Percentiles rank a stretch among this genome's conserved stretches.
Evolutionary conservation across 148 eudicot genomes (phyloP).

Genomic region (Vaccinium corymbosum): DNA sequence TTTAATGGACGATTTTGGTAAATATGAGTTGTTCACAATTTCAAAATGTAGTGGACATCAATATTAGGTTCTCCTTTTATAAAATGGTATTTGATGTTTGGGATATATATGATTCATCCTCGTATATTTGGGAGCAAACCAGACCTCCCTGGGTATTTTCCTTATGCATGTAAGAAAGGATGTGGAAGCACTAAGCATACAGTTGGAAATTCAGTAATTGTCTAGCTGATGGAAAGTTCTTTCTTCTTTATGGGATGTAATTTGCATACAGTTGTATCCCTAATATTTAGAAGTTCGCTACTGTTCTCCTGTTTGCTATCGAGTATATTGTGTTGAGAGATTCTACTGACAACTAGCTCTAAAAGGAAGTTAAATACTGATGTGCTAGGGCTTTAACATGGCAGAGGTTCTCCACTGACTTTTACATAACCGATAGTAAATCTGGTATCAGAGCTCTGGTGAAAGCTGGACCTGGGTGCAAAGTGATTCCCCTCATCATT

Average conservation of each 20-base stretch:
- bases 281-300: not conserved
- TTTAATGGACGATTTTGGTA: not conserved
- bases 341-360: not conserved
- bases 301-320: not conserved
- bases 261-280: not conserved
- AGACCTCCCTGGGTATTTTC: not conserved
- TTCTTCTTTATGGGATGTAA: not conserved
- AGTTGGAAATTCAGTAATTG: not conserved
- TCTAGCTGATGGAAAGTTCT: not conserved
- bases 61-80: not conserved
- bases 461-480: conserved; percentile 46
- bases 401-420: conserved; percentile 55
- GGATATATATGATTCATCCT: not conserved
- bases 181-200: not conserved
- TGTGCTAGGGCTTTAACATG: conserved; percentile 11
- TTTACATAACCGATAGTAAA: conserved; percentile 42
- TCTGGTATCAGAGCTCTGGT: conserved; percentile 49
- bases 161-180: not conserved
- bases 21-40: not conserved
- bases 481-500: conserved; percentile 35
- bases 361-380: conserved; percentile 8
- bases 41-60: not conserved
- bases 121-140: not conserved
- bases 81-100: not conserved
- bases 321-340: not conserved